phyloP scores from a whole-genome alignment of 257 asterid genomes.

The Jacaranda copaia region DNA sequence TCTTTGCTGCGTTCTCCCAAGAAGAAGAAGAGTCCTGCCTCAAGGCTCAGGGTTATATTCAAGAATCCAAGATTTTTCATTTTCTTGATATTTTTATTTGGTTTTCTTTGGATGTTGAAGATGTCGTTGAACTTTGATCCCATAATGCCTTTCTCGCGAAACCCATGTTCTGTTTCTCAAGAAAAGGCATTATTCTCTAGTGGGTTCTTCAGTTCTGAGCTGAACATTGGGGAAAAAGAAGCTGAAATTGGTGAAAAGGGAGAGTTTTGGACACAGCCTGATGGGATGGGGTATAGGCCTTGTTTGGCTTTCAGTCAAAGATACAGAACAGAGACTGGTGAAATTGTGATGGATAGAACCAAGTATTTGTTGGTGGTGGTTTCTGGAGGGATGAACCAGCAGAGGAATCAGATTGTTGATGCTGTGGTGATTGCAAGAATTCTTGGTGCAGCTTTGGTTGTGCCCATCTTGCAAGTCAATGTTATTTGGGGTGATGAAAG shows the following conservation, averaged over 20 bases:
- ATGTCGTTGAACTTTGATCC: slow-evolving; percentile 62
- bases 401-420: slow-evolving; percentile 97
- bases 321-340: slow-evolving; percentile 55
- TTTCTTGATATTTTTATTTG: slow-evolving; percentile 54
- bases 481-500: slow-evolving; percentile 99
- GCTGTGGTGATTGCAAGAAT: slow-evolving; percentile 96
- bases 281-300: slow-evolving; percentile 88
- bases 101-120: slow-evolving; percentile 66
- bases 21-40: slow-evolving; percentile 55
- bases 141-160: slow-evolving; percentile 48
- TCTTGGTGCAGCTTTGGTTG: slow-evolving; percentile 95
- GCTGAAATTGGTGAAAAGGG: slow-evolving; percentile 44
- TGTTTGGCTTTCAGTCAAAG: slow-evolving; percentile 72
- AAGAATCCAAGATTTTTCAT: slow-evolving; percentile 63
- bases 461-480: slow-evolving; percentile 92
- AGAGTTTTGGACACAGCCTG: slow-evolving; percentile 92
- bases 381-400: slow-evolving; percentile 96
- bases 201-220: slow-evolving; percentile 42
- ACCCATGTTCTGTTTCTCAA: slow-evolving; percentile 64
- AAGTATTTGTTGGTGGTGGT: slow-evolving; percentile 90
- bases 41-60: slow-evolving; percentile 47
- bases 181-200: slow-evolving; percentile 37
- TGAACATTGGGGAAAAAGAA: slow-evolving; percentile 15
- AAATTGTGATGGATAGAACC: slow-evolving; percentile 63
- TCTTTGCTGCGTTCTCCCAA: slow-evolving; percentile 72